Percentiles rank a stretch among this genome's conserved stretches.
phyloP scores from a whole-genome alignment of 2,329 filamentous ascomycete genomes.

The Talaromyces sp. region DNA sequence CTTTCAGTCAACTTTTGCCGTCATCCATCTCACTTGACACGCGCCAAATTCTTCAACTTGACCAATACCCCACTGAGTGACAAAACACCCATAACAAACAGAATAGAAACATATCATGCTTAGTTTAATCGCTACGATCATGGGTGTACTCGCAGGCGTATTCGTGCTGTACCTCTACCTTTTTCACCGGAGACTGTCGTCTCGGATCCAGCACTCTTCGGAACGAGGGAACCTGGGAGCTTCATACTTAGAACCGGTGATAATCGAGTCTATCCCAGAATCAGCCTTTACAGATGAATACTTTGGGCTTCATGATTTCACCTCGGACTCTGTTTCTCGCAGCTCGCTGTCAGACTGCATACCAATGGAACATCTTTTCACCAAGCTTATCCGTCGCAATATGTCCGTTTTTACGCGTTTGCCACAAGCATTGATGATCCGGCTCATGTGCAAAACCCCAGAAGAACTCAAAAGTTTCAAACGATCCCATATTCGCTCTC shows the following conservation, averaged over 20 bases:
- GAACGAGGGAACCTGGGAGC: slow-evolving; percentile 20
- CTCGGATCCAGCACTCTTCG: slow-evolving; percentile 26
- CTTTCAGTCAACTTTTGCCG: not conserved
- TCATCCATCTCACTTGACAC: too few species aligned
- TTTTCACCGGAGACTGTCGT: slow-evolving; percentile 26
- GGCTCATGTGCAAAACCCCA: slow-evolving; percentile 19
- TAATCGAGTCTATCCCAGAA: slow-evolving; percentile 28
- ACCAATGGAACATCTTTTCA: slow-evolving; percentile 26
- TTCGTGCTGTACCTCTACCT: slow-evolving; percentile 27
- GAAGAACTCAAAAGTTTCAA: slow-evolving; percentile 28
- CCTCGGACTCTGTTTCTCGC: slow-evolving; percentile 25
- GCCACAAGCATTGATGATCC: slow-evolving; percentile 35
- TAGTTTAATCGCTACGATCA: slow-evolving; percentile 14
- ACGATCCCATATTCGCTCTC: slow-evolving; percentile 24
- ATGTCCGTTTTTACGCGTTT: slow-evolving; percentile 37
- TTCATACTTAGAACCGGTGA: slow-evolving; percentile 11
- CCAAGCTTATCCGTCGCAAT: slow-evolving; percentile 35
- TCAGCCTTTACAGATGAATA: slow-evolving; percentile 21
- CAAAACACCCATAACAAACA: not conserved
- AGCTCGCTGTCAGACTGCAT: slow-evolving; percentile 18
- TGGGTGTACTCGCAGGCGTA: slow-evolving; percentile 20
- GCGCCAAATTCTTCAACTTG: too few species aligned
- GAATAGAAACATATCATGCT: slow-evolving; percentile 13
- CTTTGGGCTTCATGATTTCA: slow-evolving; percentile 26
- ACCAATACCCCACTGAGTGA: too few species aligned